Evolutionary conservation across 306 rosid species (phyloP).

Genomic region (Ceratonia siliqua): DNA sequence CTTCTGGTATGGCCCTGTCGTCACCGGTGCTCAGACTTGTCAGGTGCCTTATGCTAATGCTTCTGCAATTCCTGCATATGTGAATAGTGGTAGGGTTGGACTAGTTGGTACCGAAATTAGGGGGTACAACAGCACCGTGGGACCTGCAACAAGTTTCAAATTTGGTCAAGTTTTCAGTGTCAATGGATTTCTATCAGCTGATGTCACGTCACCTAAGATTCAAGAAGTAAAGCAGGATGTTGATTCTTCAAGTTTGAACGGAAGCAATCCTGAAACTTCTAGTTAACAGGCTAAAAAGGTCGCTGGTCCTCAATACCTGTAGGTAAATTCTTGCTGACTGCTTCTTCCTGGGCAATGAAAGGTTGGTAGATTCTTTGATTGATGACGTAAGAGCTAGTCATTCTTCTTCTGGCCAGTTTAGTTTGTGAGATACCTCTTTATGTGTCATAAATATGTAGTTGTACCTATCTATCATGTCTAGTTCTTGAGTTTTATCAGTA

Average conservation of each 20-base stretch:
- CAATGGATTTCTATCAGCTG: slow-evolving; percentile 37
- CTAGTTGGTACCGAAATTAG: slow-evolving; percentile 31
- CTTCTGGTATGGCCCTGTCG: slow-evolving; percentile 49
- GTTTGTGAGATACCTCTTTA: slow-evolving; percentile 34
- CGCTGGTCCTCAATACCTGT: slow-evolving; percentile 28
- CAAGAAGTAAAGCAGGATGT: slow-evolving; percentile 41
- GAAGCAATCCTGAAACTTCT: slow-evolving; percentile 41
- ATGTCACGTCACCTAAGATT: slow-evolving; percentile 31
- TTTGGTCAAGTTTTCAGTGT: slow-evolving; percentile 38
- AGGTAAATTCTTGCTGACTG: slow-evolving; percentile 51
- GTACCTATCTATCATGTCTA: slow-evolving; percentile 23
- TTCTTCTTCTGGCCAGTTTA: slow-evolving; percentile 19
- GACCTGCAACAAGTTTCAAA: slow-evolving; percentile 38
- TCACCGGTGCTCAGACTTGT: slow-evolving; percentile 39
- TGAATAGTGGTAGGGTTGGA: slow-evolving; percentile 47
- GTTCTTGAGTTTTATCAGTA: slow-evolving; percentile 39
- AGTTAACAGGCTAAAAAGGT: slow-evolving; percentile 29
- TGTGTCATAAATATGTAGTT: slow-evolving; percentile 41
- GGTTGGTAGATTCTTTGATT: slow-evolving; percentile 48
- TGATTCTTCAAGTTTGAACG: slow-evolving; percentile 43
- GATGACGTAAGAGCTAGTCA: slow-evolving; percentile 41
- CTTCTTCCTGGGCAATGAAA: slow-evolving; percentile 33
- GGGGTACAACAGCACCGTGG: slow-evolving; percentile 41
- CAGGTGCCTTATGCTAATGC: slow-evolving; percentile 47
- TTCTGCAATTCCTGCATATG: slow-evolving; percentile 34